Percentiles rank a stretch among this genome's conserved stretches.
Evolutionary conservation across 2,329 filamentous ascomycete genomes (phyloP).

Genomic region (Dothistroma pini): DNA sequence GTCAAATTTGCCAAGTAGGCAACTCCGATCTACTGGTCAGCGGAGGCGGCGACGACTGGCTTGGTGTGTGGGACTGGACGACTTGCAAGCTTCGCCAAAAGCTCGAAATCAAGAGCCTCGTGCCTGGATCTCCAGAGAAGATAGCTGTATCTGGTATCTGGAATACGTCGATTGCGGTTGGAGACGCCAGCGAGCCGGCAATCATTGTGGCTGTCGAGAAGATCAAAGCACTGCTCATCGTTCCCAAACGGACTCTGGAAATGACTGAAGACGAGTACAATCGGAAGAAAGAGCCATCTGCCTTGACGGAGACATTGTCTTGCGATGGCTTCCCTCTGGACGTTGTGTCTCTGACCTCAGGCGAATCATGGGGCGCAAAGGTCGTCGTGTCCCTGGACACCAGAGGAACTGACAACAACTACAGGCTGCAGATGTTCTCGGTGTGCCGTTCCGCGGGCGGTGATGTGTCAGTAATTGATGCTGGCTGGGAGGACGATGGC

Average conservation of each 20-base stretch:
- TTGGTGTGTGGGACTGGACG: slow-evolving; percentile 82
- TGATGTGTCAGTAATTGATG: neutral
- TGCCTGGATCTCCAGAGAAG: slow-evolving; percentile 22
- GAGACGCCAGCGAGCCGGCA: slow-evolving; percentile 8
- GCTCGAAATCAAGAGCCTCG: slow-evolving; percentile 43
- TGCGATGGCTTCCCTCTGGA: slow-evolving; percentile 10
- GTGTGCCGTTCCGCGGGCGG: neutral
- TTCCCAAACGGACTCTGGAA: slow-evolving; percentile 8
- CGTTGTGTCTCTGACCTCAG: neutral
- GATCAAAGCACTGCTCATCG: slow-evolving; percentile 59
- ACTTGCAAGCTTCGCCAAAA: slow-evolving; percentile 53
- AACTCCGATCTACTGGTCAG: slow-evolving; percentile 67
- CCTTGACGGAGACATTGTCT: neutral
- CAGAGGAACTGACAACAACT: neutral
- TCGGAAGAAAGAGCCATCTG: no score
- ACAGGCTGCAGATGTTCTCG: neutral
- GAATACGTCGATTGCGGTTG: slow-evolving; percentile 25
- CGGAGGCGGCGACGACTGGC: slow-evolving; percentile 75
- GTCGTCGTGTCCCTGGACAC: neutral
- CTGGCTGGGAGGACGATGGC: neutral
- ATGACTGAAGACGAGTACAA: neutral
- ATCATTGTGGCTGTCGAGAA: slow-evolving; percentile 44
- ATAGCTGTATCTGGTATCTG: slow-evolving; percentile 53
- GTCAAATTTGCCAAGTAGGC: slow-evolving; percentile 63
- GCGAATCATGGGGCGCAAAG: neutral